Evolutionary conservation across 805 yeast species (phyloP).

Genomic region (Metschnikowia borealis): DNA sequence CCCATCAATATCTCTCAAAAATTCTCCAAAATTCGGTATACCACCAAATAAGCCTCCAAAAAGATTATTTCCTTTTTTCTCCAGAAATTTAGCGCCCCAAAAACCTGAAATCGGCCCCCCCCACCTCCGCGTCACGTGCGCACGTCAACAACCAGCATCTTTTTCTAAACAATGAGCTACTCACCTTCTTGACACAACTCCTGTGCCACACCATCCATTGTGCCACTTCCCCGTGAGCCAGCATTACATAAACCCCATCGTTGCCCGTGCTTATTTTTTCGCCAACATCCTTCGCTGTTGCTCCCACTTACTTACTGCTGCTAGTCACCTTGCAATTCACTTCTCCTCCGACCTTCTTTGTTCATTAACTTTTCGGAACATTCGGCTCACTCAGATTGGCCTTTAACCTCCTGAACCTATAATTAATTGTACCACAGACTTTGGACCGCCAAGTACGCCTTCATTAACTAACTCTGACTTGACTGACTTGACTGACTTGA

Average conservation of each 20-base stretch:
- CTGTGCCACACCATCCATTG: background rate
- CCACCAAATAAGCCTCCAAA: too few species aligned
- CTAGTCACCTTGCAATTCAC: background rate
- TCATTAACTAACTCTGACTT: too few species aligned
- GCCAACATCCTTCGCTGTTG: background rate
- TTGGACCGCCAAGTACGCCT: too few species aligned
- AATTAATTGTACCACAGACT: too few species aligned
- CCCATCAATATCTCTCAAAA: too few species aligned
- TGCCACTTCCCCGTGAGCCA: conserved; percentile 1
- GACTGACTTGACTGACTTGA: too few species aligned
- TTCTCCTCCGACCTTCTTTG: background rate
- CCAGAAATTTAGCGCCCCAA: too few species aligned
- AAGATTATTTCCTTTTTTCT: too few species aligned
- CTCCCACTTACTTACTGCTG: background rate
- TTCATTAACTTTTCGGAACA: background rate
- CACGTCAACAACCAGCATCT: background rate
- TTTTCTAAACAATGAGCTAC: background rate
- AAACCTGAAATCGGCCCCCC: too few species aligned
- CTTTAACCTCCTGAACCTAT: too few species aligned
- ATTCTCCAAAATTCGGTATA: too few species aligned
- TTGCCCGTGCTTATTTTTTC: background rate
- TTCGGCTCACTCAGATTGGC: background rate
- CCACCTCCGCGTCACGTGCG: conserved; percentile 1
- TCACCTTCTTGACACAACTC: background rate
- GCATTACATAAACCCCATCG: background rate